A percentile compares a stretch with the other conserved stretches of the same genome.
These are phyloP conservation scores for Penicillium sp. DNA, from an alignment of 2,329 filamentous ascomycete genomes.

Conservation along the genomic window DNA sequence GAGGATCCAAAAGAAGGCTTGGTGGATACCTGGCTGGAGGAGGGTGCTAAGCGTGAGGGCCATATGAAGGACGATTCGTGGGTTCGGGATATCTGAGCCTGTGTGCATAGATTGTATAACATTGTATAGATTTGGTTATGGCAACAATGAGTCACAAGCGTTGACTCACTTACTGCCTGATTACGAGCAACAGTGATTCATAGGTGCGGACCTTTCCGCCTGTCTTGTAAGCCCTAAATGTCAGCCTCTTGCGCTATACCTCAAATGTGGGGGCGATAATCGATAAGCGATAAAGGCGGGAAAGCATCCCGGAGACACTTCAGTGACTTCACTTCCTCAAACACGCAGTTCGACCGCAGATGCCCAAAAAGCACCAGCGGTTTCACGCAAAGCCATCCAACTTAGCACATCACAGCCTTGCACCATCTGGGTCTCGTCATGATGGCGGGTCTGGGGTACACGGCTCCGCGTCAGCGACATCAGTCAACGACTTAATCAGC, in stretches of 20 bases:
- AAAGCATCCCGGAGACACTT: background rate
- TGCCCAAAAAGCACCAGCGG: slow-evolving; percentile 50
- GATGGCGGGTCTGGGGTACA: slow-evolving; percentile 27
- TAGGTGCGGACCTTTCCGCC: background rate
- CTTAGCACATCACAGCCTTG: slow-evolving; percentile 41
- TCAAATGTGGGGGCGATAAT: slow-evolving; percentile 7
- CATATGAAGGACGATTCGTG: slow-evolving; percentile 61
- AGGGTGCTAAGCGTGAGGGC: slow-evolving; percentile 54
- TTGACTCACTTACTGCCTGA: background rate
- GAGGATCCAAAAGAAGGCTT: slow-evolving; percentile 74
- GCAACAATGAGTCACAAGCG: background rate
- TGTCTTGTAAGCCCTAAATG: background rate
- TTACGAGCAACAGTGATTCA: background rate
- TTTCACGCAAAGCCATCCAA: slow-evolving; percentile 41
- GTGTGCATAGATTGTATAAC: slow-evolving; percentile 19
- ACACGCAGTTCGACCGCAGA: slow-evolving; percentile 23
- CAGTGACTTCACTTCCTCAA: background rate
- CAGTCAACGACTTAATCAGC: slow-evolving; percentile 49
- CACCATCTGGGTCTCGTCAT: slow-evolving; percentile 27
- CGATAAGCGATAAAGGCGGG: slow-evolving; percentile 9
- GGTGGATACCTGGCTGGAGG: slow-evolving; percentile 74
- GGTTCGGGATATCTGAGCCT: slow-evolving; percentile 54
- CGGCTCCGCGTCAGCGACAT: slow-evolving; percentile 24
- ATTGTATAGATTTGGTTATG: slow-evolving; percentile 13
- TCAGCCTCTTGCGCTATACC: background rate